These are phyloP conservation scores for Cladosporium sp. DNA, from an alignment of 2,329 filamentous ascomycete genomes.

Conservation along the genomic window DNA sequence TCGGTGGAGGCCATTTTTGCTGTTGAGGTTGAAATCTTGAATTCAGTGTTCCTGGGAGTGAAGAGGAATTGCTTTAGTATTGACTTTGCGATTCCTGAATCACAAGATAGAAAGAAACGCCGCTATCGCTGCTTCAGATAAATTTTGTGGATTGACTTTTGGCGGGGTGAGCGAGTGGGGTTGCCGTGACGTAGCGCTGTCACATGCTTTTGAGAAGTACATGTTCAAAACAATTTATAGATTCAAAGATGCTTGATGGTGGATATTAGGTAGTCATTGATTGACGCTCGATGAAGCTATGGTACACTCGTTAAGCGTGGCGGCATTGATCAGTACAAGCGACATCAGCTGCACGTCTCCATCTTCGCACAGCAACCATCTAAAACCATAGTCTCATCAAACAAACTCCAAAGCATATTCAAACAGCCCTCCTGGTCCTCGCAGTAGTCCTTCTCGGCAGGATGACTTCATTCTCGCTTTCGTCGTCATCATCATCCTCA, in stretches of 20 bases:
- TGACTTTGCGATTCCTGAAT: neutral
- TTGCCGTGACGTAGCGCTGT: neutral
- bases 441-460: slow-evolving; percentile 34
- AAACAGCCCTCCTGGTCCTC: slow-evolving; percentile 29
- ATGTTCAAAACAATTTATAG: neutral
- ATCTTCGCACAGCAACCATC: neutral
- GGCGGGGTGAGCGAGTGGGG: slow-evolving; percentile 1
- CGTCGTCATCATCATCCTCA: slow-evolving; percentile 23
- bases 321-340: neutral
- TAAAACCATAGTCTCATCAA: neutral
- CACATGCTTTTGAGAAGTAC: neutral
- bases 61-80: neutral
- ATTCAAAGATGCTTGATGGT: neutral
- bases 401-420: neutral
- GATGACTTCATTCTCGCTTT: slow-evolving; percentile 33
- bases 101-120: neutral
- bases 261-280: no score
- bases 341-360: neutral
- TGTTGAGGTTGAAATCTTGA: neutral
- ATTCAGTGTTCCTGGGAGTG: no score
- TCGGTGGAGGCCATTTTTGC: neutral
- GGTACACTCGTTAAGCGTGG: neutral
- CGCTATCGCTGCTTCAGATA: slow-evolving; percentile 4
- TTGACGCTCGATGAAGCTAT: neutral
- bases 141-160: slow-evolving; percentile 9